Base-by-base conservation (phyloP, 768 basidiomycete species). In the Lentinula detonsa region DNA sequence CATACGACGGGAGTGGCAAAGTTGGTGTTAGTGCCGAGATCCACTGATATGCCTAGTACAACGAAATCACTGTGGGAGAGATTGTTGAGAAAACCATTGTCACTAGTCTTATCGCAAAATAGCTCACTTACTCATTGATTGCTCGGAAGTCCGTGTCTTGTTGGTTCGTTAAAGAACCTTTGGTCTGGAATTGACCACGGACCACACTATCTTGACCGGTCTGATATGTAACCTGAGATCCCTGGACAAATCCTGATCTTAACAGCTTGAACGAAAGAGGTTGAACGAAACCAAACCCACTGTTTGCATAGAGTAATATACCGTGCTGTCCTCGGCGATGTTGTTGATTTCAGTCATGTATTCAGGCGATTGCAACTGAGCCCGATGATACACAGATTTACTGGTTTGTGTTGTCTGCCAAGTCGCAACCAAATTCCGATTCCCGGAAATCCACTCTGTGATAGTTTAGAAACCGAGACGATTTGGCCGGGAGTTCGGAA, bases 31-130 rank as follows among this genome's bases (percentile, higher is more conserved):
- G 62, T 69, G 21, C 76, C 77, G 11, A 79, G 74, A 60, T 79
- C 72, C 28, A 74, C 72, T 9, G 76, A 71, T 60, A 78, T 74
- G 4, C 72, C 76, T 62, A 79, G 77, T 42, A 79, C 76, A 21
- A 76, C 75, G 76, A 76, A 78, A 55, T 72, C 57, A 62, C 76
- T 68, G 13, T 11, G 55, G 68, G 21, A 78, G 7, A 33, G 33
- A 28, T 11, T 11, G 28, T 15, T 33, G 28, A 51, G 18, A 49
- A 21, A n/a, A 7, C 23, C 15, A 23, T 18, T 9, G 9, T 4
- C 9, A 33, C 21, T 31, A 49, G 35, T 21, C 28, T 5, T 31
- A 49, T 35, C 18, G 49, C 16, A 45, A n/a, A 39, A 11, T 42
- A 35, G 33, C 23, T 50, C 15, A 33, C 58, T 56, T n/a, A 63